Evolutionary conservation across 345 rosid species (phyloP), one percentile per base, ranked within the genome.

Genomic region (Eucalyptus pauciflora): DNA sequence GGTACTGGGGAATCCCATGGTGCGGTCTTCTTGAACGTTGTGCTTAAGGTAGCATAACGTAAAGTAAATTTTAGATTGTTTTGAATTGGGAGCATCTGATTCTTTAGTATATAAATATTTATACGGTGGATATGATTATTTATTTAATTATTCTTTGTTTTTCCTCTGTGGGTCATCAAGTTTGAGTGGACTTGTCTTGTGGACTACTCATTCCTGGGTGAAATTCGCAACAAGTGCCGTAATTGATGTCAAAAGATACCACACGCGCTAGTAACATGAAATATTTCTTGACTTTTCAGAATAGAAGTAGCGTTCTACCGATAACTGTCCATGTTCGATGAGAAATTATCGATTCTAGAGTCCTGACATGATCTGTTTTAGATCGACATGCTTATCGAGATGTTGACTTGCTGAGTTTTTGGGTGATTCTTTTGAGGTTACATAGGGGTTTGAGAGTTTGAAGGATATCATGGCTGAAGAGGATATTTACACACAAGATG

Each of bases 401-500:
- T 76, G 85, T 76, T 10, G 48, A 76, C 16, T 76, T 76, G 85
- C 85, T 76, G 48, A 76, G 48, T 76, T 20, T 76, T 76, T 4
- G 29, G 81, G 81, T 37, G 85, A 22, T 76, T 76, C 48, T 41
- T 76, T 41, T 76, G 85, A 76, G 41, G 85, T 20, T 76, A 41
- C 15, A 41, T 11, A 76, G 85, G 85, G 83, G 46, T 18, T 71
- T 33, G 83, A 71, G 83, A 71, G 46, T 71, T 71, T 18, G 25
- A 41, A 5, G 85, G 27, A 76, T 41, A 20, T 76, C 48, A 97
- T 97, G 99, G 95, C 90, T 43, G 96, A 91, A 89, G 95, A 92
- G 9, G 96, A 96, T 86, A 8, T 71, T 25, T 94, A 94, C 71
- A 95, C 99, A 5, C 89, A 94, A 54, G 98, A 98, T 92, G 99